Conservation (phyloP, 192 early-diverging fungal genomes). For the Phlyctochytrium bullatum region DNA sequence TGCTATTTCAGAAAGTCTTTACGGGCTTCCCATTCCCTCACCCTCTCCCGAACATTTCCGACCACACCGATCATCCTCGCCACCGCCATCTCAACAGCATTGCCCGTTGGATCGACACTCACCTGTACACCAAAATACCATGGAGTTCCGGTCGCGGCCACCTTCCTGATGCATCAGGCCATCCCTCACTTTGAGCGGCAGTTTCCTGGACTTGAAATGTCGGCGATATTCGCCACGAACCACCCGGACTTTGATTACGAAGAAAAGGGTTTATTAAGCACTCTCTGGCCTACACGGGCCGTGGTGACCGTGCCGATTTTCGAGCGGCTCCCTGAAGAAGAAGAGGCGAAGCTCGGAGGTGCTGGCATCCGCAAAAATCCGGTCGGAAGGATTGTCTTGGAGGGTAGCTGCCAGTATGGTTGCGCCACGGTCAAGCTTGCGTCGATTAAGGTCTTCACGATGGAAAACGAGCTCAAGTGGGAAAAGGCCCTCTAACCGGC, state of each 20-base stretch:
- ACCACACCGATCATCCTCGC: background rate
- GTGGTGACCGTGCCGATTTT: conserved; percentile 43
- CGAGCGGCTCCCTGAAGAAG: conserved; percentile 38
- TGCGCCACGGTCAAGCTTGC: conserved; percentile 47
- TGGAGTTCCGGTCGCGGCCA: conserved; percentile 49
- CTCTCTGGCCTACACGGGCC: conserved; percentile 25
- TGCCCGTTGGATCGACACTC: background rate
- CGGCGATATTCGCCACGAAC: conserved; percentile 32
- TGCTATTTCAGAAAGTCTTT: too few species aligned
- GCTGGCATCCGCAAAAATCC: conserved; percentile 47
- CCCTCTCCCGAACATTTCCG: background rate
- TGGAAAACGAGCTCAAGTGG: conserved; percentile 45
- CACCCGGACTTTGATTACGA: conserved; percentile 30
- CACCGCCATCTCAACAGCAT: background rate
- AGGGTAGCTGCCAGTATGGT: conserved; percentile 44
- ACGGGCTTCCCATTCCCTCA: background rate
- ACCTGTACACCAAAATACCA: conserved; percentile 44
- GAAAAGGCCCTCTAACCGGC: conserved; percentile 35
- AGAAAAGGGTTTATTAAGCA: conserved; percentile 30
- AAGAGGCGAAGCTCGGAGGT: conserved; percentile 45
- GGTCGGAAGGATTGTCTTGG: conserved; percentile 38
- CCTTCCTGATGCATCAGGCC: conserved; percentile 53
- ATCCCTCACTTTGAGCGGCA: conserved; percentile 28
- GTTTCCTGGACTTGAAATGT: conserved; percentile 49
- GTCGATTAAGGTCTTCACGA: conserved; percentile 35